Conservation (phyloP, 148 eudicot genomes). For the Amaranthus cruentus region DNA sequence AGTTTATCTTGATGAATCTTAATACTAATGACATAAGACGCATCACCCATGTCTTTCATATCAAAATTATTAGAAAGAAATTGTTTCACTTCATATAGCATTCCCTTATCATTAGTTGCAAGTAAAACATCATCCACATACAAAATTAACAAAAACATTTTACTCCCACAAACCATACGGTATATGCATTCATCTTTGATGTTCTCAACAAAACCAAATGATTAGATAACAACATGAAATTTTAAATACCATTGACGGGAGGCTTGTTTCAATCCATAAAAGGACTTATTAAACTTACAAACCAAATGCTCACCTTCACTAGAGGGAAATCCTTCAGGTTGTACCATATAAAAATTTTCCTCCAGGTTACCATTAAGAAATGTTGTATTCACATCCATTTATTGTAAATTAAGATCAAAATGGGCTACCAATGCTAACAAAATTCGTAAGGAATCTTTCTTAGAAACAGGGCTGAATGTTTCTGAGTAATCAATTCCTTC, state of each 20-base stretch:
- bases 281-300: slow-evolving; percentile 1
- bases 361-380: slow-evolving; percentile 13
- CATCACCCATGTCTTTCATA: too few relatives aligned
- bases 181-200: not conserved
- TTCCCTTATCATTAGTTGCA: not conserved
- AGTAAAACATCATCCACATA: not conserved
- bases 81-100: not conserved
- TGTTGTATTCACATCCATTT: slow-evolving; percentile 11
- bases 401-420: slow-evolving; percentile 11
- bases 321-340: slow-evolving; percentile 3
- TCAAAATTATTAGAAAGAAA: too few relatives aligned
- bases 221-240: not conserved
- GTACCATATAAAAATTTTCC: slow-evolving; percentile 2
- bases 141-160: not conserved
- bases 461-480: slow-evolving; percentile 12
- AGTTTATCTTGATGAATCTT: too few relatives aligned
- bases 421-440: slow-evolving; percentile 6
- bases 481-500: slow-evolving; percentile 12
- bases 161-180: not conserved
- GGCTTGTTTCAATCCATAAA: slow-evolving; percentile 16
- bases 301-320: not conserved
- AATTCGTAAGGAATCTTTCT: slow-evolving; percentile 9
- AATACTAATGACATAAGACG: too few relatives aligned
- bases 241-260: not conserved
- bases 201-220: slow-evolving; percentile 2